These are phyloP conservation scores for Beauveria varroae DNA, from an alignment of 2,329 filamentous ascomycete genomes.

Conservation along the genomic window DNA sequence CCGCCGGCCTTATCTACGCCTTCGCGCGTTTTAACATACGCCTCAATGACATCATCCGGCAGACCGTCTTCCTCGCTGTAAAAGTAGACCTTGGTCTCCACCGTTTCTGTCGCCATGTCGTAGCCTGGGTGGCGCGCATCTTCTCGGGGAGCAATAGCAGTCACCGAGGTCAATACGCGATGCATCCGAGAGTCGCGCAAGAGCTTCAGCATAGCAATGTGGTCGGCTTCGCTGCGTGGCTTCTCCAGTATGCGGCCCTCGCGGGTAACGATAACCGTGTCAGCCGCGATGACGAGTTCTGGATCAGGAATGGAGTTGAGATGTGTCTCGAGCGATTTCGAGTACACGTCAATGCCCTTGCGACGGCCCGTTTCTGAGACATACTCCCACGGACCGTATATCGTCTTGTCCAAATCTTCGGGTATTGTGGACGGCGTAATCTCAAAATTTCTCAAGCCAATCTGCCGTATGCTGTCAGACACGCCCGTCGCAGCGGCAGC, in stretches of 20 bases:
- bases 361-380: conserved; percentile 77
- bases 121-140: conserved; percentile 83
- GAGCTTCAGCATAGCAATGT: conserved; percentile 74
- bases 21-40: conserved; percentile 76
- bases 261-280: conserved; percentile 78
- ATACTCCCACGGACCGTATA: conserved; percentile 78
- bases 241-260: conserved; percentile 83
- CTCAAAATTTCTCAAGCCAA: conserved; percentile 77
- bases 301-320: conserved; percentile 54
- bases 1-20: conserved; percentile 94
- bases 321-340: conserved; percentile 35
- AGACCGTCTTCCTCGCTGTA: conserved; percentile 52
- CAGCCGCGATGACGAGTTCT: conserved; percentile 78
- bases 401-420: conserved; percentile 74
- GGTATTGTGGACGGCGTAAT: conserved; percentile 75
- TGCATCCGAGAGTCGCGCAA: conserved; percentile 72
- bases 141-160: conserved; percentile 71
- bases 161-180: conserved; percentile 80
- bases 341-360: conserved; percentile 72
- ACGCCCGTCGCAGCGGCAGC: background rate
- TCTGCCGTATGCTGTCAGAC: conserved; percentile 32
- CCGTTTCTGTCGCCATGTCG: conserved; percentile 68
- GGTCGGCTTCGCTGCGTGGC: conserved; percentile 71
- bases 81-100: conserved; percentile 90
- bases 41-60: conserved; percentile 73